phyloP scores from a whole-genome alignment of 306 rosid genomes.

The Begonia fuchsioides region DNA sequence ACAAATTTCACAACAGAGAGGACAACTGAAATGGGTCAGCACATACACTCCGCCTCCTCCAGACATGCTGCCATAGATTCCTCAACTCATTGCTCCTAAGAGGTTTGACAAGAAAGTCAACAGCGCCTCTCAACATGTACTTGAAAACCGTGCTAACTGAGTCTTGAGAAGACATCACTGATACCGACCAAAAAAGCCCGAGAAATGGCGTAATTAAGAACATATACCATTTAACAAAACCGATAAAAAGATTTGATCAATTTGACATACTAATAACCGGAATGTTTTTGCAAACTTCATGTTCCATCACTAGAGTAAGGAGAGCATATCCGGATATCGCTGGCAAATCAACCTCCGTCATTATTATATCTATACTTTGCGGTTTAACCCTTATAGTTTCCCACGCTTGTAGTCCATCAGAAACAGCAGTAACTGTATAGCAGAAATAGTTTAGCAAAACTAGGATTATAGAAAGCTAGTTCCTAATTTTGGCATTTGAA shows the following conservation, averaged over 20 bases:
- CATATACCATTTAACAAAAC: slow-evolving; percentile 1
- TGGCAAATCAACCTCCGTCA: slow-evolving; percentile 71
- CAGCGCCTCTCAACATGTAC: slow-evolving; percentile 65
- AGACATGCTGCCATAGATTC: slow-evolving; percentile 75
- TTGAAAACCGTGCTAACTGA: slow-evolving; percentile 47
- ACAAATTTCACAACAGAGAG: no score
- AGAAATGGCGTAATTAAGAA: background rate
- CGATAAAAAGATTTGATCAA: slow-evolving; percentile 5
- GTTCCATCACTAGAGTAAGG: slow-evolving; percentile 57
- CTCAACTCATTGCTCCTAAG: slow-evolving; percentile 55
- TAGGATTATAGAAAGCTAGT: no score
- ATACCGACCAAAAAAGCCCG: slow-evolving; percentile 9
- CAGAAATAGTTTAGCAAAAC: background rate
- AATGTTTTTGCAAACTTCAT: slow-evolving; percentile 48
- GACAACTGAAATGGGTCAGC: slow-evolving; percentile 6
- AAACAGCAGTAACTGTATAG: slow-evolving; percentile 46
- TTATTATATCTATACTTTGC: slow-evolving; percentile 38
- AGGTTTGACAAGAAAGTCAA: slow-evolving; percentile 71
- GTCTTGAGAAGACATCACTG: slow-evolving; percentile 75
- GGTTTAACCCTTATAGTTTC: slow-evolving; percentile 43
- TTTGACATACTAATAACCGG: slow-evolving; percentile 59
- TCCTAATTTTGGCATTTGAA: no score
- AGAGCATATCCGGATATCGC: slow-evolving; percentile 64
- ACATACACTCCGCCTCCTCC: slow-evolving; percentile 71
- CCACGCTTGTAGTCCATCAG: slow-evolving; percentile 72